These are phyloP conservation scores for Xylariaceae sp. DNA, from an alignment of 2,329 filamentous ascomycete species.

Conservation along the genomic window DNA sequence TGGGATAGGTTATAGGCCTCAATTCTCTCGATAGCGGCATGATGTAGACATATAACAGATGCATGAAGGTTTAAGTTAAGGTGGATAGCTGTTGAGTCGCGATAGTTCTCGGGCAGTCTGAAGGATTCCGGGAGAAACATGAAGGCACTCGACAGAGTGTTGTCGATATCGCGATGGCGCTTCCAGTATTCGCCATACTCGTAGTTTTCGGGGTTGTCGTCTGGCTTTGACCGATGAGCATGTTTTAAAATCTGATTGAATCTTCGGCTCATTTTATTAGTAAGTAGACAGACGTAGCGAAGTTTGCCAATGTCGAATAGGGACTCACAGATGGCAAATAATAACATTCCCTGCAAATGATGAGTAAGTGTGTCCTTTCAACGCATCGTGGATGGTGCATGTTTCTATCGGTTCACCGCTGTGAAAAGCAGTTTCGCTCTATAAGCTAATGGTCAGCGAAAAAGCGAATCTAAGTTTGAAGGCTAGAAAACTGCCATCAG, in stretches of 20 bases:
- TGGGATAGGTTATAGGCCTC: constrained; percentile 72
- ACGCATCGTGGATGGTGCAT: constrained; percentile 66
- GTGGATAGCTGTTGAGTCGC: constrained; percentile 77
- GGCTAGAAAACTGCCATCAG: not conserved
- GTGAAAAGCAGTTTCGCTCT: constrained; percentile 77
- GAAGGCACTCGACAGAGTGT: constrained; percentile 76
- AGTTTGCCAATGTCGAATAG: not conserved
- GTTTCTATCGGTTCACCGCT: constrained; percentile 68
- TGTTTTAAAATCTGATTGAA: constrained; percentile 85
- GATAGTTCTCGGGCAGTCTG: constrained; percentile 71
- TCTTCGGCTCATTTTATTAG: constrained; percentile 24
- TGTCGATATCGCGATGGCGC: constrained; percentile 82
- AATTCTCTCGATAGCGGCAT: constrained; percentile 84
- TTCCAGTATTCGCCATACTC: constrained; percentile 83
- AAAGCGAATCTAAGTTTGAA: not conserved
- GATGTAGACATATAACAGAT: constrained; percentile 85
- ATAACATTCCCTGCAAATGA: constrained; percentile 75
- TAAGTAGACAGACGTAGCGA: not conserved
- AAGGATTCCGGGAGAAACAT: constrained; percentile 79
- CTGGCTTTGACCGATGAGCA: constrained; percentile 71
- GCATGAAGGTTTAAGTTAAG: constrained; percentile 89
- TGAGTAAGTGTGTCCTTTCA: constrained; percentile 66
- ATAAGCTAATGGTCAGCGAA: constrained; percentile 31
- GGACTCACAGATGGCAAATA: constrained; percentile 65
- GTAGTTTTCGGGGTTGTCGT: constrained; percentile 76